These are phyloP conservation scores for Marasmius fiardii DNA, from an alignment of 1,284 basidiomycete species.

Conservation along the genomic window DNA sequence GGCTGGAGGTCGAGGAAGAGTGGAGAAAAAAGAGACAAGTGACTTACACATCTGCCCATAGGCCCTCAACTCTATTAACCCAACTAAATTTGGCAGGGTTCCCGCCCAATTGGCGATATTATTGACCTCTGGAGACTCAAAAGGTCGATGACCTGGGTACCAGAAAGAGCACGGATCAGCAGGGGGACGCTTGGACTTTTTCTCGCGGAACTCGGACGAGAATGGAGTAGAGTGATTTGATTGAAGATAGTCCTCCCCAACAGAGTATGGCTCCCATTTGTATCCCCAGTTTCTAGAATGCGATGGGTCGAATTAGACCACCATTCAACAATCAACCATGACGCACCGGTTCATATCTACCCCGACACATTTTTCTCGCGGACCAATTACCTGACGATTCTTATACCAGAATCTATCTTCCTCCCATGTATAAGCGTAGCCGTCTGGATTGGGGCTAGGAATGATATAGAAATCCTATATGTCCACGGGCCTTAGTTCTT, in stretches of 20 bases:
- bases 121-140: slow-evolving; percentile 74
- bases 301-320: slow-evolving; percentile 7
- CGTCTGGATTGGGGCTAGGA: slow-evolving; percentile 82
- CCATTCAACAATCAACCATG: slow-evolving; percentile 29
- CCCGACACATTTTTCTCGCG: slow-evolving; percentile 55
- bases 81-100: slow-evolving; percentile 48
- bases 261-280: slow-evolving; percentile 52
- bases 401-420: slow-evolving; percentile 81
- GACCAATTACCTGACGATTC: slow-evolving; percentile 62
- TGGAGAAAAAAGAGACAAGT: not conserved
- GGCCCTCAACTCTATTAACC: slow-evolving; percentile 75
- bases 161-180: slow-evolving; percentile 66
- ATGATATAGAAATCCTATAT: slow-evolving; percentile 73
- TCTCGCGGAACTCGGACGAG: slow-evolving; percentile 14
- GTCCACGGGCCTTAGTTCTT: not conserved
- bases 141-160: slow-evolving; percentile 70
- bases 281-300: slow-evolving; percentile 36
- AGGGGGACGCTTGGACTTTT: slow-evolving; percentile 26
- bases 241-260: slow-evolving; percentile 20
- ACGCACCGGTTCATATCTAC: slow-evolving; percentile 84
- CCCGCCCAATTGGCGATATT: slow-evolving; percentile 71
- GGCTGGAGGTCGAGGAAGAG: no score
- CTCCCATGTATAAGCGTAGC: slow-evolving; percentile 72
- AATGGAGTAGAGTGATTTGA: not conserved
- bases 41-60: slow-evolving; percentile 81